Percentiles rank a stretch among this genome's conserved stretches.
These are phyloP conservation scores for Trametes elegans DNA, from an alignment of 768 basidiomycete species.

Conservation along the genomic window DNA sequence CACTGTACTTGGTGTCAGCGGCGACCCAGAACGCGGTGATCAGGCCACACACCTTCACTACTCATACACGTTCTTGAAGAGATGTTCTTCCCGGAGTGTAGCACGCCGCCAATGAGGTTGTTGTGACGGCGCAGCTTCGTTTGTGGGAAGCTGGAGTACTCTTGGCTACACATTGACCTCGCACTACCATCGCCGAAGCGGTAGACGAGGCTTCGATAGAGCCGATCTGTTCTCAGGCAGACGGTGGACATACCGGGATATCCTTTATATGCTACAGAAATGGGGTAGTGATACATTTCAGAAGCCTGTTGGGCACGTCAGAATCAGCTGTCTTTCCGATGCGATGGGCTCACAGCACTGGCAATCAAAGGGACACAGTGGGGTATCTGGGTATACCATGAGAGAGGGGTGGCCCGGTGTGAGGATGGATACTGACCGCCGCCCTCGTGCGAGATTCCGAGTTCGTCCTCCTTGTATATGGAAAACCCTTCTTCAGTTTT, in stretches of 20 bases:
- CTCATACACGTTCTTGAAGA: neutral
- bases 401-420: no score
- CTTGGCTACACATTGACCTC: conserved; percentile 68
- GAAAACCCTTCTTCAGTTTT: conserved; percentile 78
- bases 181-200: conserved; percentile 38
- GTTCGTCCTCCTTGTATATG: conserved; percentile 82
- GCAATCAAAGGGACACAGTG: conserved; percentile 87
- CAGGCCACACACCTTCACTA: neutral
- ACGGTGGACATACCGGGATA: neutral
- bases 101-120: conserved; percentile 11
- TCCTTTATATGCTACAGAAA: conserved; percentile 12
- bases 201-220: conserved; percentile 58
- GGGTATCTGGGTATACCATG: conserved; percentile 61
- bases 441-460: conserved; percentile 63
- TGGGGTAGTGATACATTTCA: conserved; percentile 12
- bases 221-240: conserved; percentile 31
- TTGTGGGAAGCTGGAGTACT: conserved; percentile 29
- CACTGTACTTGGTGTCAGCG: neutral
- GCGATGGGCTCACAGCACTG: conserved; percentile 65
- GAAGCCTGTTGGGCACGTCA: conserved; percentile 3
- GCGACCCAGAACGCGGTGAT: neutral
- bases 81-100: conserved; percentile 19
- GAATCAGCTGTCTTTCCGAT: neutral
- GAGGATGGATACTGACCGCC: conserved; percentile 59
- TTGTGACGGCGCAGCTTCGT: conserved; percentile 17